phyloP scores from a whole-genome alignment of 352 stramenopile genomes.

The Globisporangium camurandrum region DNA sequence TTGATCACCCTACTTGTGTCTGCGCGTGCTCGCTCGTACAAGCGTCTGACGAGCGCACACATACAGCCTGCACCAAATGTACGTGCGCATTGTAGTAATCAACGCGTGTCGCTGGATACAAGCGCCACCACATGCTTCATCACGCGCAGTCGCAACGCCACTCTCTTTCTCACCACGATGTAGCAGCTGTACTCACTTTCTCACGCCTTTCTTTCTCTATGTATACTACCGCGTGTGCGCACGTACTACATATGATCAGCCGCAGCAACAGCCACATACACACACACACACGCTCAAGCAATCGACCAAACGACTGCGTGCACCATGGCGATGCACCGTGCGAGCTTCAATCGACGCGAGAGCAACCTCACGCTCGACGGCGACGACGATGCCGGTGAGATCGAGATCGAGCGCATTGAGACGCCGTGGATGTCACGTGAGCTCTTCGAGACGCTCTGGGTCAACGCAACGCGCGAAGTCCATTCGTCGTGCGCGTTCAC shows the following conservation, averaged over 20 bases:
- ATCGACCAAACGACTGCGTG: not conserved
- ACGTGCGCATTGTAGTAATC: too few species aligned
- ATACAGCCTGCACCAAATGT: too few species aligned
- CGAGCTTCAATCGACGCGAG: slow-evolving; percentile 29
- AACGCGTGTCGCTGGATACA: too few species aligned
- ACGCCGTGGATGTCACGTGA: slow-evolving; percentile 59
- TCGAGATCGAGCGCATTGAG: slow-evolving; percentile 26
- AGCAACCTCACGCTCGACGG: slow-evolving; percentile 62
- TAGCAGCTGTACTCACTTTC: too few species aligned
- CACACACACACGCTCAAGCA: not conserved
- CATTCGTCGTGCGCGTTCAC: slow-evolving; percentile 61
- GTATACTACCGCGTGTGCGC: not conserved
- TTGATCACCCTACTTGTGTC: too few species aligned
- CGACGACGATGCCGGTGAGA: slow-evolving; percentile 29
- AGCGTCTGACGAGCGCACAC: too few species aligned
- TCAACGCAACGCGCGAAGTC: slow-evolving; percentile 38
- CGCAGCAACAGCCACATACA: not conserved
- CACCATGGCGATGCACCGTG: slow-evolving; percentile 7
- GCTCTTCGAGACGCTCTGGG: slow-evolving; percentile 62
- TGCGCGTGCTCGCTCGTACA: too few species aligned
- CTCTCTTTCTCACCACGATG: too few species aligned
- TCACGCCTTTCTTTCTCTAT: not conserved
- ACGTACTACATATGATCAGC: not conserved
- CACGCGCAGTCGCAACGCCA: too few species aligned
- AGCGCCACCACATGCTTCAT: too few species aligned